Conservation (phyloP, 257 asterid species). For the Solanum etuberosum region DNA sequence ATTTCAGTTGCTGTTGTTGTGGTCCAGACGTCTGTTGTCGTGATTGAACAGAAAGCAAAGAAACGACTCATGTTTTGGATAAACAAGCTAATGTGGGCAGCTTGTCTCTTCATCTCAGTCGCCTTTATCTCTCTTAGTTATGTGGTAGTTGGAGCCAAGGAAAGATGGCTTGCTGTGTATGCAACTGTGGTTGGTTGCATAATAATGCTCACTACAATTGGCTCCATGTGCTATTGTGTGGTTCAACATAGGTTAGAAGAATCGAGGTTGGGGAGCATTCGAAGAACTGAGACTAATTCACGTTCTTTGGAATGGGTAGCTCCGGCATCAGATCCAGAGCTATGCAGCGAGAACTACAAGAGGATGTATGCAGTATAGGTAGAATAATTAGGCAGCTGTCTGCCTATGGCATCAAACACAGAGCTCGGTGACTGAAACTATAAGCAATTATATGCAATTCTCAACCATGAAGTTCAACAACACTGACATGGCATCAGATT, state of each 20-base stretch:
- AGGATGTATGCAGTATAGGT: conserved; percentile 80
- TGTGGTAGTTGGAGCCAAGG: conserved; percentile 66
- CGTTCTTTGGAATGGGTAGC: too few species aligned
- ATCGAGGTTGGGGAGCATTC: conserved; percentile 59
- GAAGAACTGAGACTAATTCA: conserved; percentile 42
- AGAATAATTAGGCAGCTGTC: background rate
- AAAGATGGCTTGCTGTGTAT: conserved; percentile 74
- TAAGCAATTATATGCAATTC: background rate
- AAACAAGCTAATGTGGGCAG: conserved; percentile 96
- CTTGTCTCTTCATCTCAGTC: conserved; percentile 74
- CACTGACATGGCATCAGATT: background rate
- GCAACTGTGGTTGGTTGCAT: conserved; percentile 72
- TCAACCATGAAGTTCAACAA: background rate
- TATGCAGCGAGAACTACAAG: conserved; percentile 54
- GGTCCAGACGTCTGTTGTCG: conserved; percentile 88
- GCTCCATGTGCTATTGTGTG: conserved; percentile 86
- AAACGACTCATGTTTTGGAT: conserved; percentile 80
- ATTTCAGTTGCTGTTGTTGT: conserved; percentile 94
- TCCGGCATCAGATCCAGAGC: conserved; percentile 59
- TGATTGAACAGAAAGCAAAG: conserved; percentile 87
- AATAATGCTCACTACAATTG: conserved; percentile 79
- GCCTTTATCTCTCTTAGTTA: conserved; percentile 77
- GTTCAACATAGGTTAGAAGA: conserved; percentile 75
- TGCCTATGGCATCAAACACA: background rate
- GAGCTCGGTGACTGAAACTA: background rate